A percentile compares a stretch with the other conserved stretches of the same genome.
Conservation (phyloP, 148 eudicot genomes). For the Polygonum aviculare region DNA sequence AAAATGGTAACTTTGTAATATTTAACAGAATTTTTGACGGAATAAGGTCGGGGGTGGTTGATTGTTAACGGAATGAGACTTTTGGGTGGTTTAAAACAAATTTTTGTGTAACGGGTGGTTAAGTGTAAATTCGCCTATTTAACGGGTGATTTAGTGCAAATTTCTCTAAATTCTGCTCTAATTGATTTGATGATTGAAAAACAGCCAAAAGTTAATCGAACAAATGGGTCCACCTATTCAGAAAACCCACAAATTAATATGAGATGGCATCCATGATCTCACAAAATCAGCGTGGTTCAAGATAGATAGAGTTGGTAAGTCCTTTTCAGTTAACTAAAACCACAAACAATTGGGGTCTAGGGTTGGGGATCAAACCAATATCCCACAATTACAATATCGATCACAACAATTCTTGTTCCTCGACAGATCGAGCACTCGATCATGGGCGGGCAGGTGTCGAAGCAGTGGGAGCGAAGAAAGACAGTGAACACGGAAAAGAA, state of each 20-base stretch:
- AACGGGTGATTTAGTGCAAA: too few species aligned
- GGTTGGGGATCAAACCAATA: not conserved
- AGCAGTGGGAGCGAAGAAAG: conserved; percentile 45
- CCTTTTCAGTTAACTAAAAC: not conserved
- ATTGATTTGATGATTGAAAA: too few species aligned
- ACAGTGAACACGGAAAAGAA: conserved; percentile 40
- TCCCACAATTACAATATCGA: not conserved
- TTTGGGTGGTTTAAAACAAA: too few species aligned
- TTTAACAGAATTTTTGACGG: too few species aligned
- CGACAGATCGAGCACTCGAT: not conserved
- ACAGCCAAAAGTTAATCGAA: not conserved
- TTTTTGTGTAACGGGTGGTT: too few species aligned
- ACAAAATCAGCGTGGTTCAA: not conserved
- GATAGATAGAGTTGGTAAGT: not conserved
- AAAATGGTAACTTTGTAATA: too few species aligned
- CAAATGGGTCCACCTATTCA: not conserved
- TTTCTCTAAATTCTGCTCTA: too few species aligned
- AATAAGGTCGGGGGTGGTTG: too few species aligned
- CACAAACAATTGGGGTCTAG: not conserved
- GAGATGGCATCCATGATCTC: not conserved
- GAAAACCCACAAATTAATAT: not conserved
- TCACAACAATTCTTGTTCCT: not conserved
- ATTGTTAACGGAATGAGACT: too few species aligned
- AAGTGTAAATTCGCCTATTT: too few species aligned
- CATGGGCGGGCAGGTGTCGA: conserved; percentile 71